Conservation (phyloP, 768 basidiomycete genomes). For the Auricularia cornea region DNA sequence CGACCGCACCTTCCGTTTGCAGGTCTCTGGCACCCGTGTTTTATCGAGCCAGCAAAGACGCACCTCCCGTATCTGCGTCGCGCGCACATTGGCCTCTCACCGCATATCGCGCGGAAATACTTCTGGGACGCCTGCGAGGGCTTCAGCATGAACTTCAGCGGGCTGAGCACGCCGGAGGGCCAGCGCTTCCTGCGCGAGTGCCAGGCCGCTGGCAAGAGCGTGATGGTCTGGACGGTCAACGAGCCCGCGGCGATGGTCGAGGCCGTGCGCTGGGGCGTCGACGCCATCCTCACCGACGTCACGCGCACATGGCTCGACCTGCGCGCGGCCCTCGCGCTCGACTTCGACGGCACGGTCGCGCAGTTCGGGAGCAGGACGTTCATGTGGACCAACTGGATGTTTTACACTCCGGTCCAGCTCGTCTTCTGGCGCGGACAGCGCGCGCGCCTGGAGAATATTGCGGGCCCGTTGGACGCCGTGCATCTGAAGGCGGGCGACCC, state of each 20-base stretch:
- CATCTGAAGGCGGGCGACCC: background rate
- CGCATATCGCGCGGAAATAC: slow-evolving; percentile 65
- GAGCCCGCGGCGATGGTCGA: slow-evolving; percentile 83
- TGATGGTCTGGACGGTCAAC: slow-evolving; percentile 98
- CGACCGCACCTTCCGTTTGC: background rate
- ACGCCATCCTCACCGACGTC: slow-evolving; percentile 71
- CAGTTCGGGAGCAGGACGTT: slow-evolving; percentile 54
- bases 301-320: slow-evolving; percentile 62
- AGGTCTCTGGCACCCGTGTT: slow-evolving; percentile 84
- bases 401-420: slow-evolving; percentile 44
- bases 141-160: slow-evolving; percentile 75
- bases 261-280: slow-evolving; percentile 68
- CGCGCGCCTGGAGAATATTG: slow-evolving; percentile 35
- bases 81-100: slow-evolving; percentile 74
- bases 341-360: slow-evolving; percentile 57
- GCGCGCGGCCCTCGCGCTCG: slow-evolving; percentile 43
- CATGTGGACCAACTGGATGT: slow-evolving; percentile 61
- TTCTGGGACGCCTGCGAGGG: slow-evolving; percentile 85
- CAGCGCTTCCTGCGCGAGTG: slow-evolving; percentile 64
- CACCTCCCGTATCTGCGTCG: slow-evolving; percentile 76
- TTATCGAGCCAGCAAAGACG: slow-evolving; percentile 65
- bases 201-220: slow-evolving; percentile 63
- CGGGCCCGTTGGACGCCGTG: slow-evolving; percentile 42
- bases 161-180: slow-evolving; percentile 61
- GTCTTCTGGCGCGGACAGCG: slow-evolving; percentile 8